Conservation (phyloP, 176 grass and related monocot genomes). For the Metroxylon sagu region DNA sequence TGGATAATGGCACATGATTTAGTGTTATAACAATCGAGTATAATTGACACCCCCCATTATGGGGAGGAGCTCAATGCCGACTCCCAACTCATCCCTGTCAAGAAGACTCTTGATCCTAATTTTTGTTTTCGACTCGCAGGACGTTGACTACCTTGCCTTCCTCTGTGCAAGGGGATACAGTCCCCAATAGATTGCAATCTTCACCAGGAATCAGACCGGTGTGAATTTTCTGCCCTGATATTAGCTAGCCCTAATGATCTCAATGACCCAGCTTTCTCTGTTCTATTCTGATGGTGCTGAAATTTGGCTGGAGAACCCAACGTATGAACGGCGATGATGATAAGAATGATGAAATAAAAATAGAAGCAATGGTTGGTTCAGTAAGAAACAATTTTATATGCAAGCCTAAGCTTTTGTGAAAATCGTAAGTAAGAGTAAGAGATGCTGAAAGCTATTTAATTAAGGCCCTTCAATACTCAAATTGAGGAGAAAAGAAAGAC, state of each 20-base stretch:
- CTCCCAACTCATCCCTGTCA: conserved; percentile 66
- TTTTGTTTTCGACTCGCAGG: conserved; percentile 56
- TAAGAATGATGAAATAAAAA: too few species aligned
- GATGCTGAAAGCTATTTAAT: too few species aligned
- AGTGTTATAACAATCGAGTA: too few species aligned
- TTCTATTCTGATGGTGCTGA: conserved; percentile 42
- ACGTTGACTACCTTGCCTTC: conserved; percentile 56
- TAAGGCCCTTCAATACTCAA: too few species aligned
- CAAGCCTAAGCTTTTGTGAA: too few species aligned
- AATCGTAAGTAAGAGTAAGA: too few species aligned
- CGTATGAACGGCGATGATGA: too few species aligned
- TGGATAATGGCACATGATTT: too few species aligned
- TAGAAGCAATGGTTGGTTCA: too few species aligned
- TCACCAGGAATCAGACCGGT: conserved; percentile 34
- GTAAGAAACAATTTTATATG: too few species aligned
- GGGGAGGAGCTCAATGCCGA: conserved; percentile 83
- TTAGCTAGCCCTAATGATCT: conserved; percentile 47
- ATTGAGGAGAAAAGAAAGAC: too few species aligned
- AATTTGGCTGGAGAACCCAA: too few species aligned
- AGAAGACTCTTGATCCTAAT: conserved; percentile 51
- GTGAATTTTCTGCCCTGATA: conserved; percentile 42
- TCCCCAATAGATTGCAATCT: conserved; percentile 42
- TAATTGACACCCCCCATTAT: conserved; percentile 35
- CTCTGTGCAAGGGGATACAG: conserved; percentile 62
- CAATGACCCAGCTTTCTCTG: conserved; percentile 71